These are phyloP conservation scores for Podila epicladia DNA, from an alignment of 192 early-diverging fungal genomes.

Conservation along the genomic window DNA sequence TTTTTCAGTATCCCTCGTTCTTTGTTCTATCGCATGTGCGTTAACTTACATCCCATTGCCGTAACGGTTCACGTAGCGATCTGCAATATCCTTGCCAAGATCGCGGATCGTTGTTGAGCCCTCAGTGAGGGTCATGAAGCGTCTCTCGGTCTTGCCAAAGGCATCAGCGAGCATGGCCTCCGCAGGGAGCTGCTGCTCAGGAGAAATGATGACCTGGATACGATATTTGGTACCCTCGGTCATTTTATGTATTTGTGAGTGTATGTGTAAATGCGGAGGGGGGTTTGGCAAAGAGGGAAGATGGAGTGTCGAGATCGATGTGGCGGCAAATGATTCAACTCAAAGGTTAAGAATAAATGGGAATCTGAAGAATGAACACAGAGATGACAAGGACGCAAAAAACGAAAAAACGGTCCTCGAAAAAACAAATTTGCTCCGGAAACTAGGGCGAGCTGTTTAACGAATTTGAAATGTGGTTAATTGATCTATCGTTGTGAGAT, in stretches of 20 bases:
- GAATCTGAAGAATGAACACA: no score
- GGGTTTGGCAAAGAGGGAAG: not conserved
- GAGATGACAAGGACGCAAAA: no score
- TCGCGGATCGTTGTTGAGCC: slow-evolving; percentile 5
- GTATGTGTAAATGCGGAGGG: not conserved
- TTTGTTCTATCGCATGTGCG: no score
- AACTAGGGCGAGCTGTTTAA: no score
- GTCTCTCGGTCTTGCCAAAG: not conserved
- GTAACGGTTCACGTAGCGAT: slow-evolving; percentile 4
- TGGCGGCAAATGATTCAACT: no score
- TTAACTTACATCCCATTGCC: slow-evolving; percentile 21
- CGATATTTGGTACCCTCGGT: slow-evolving; percentile 1
- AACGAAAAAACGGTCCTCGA: no score
- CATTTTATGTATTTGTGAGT: not conserved
- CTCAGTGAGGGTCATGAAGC: slow-evolving; percentile 14
- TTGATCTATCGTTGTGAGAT: no score
- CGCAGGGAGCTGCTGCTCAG: not conserved
- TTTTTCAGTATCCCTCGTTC: no score
- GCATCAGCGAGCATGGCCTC: not conserved
- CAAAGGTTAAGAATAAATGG: no score
- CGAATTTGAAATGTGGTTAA: no score
- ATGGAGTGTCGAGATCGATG: no score
- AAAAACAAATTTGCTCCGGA: no score
- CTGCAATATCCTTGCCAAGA: slow-evolving; percentile 10
- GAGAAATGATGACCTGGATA: not conserved